phyloP scores from a whole-genome alignment of 2,329 filamentous ascomycete species.

The Triangularia verruculosa region DNA sequence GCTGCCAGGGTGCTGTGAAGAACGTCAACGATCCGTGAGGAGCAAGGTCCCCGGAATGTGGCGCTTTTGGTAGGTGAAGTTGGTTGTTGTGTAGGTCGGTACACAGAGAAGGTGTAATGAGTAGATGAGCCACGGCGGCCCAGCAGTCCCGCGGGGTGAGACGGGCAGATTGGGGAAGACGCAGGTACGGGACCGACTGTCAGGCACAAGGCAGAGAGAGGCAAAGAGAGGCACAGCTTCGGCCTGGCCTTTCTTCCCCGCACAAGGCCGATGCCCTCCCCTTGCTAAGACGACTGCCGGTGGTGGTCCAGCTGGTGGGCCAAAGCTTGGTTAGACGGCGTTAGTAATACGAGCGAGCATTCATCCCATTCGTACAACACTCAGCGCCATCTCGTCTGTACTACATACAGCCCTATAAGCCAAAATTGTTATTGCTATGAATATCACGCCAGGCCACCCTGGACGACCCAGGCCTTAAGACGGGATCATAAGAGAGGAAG shows the following conservation, averaged over 20 bases:
- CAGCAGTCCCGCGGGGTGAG: neutral
- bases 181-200: constrained; percentile 11
- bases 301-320: constrained; percentile 5
- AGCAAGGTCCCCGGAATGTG: neutral
- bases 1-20: neutral
- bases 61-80: neutral
- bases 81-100: neutral
- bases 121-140: neutral
- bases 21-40: neutral
- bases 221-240: neutral
- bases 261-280: neutral
- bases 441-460: constrained; percentile 19
- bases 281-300: constrained; percentile 3
- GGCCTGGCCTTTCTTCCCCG: constrained; percentile 3
- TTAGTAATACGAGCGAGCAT: neutral
- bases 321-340: constrained; percentile 16
- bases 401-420: constrained; percentile 19
- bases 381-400: neutral
- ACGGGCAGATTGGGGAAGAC: constrained; percentile 1
- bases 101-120: neutral
- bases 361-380: too few relatives aligned
- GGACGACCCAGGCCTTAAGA: constrained; percentile 17
- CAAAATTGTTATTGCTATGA: constrained; percentile 13
- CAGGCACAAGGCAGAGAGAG: constrained; percentile 7
- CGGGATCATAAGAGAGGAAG: constrained; percentile 11